These are phyloP conservation scores for Grigorovia transvaalensis DNA, from an alignment of 805 yeast genomes.

Conservation along the genomic window DNA sequence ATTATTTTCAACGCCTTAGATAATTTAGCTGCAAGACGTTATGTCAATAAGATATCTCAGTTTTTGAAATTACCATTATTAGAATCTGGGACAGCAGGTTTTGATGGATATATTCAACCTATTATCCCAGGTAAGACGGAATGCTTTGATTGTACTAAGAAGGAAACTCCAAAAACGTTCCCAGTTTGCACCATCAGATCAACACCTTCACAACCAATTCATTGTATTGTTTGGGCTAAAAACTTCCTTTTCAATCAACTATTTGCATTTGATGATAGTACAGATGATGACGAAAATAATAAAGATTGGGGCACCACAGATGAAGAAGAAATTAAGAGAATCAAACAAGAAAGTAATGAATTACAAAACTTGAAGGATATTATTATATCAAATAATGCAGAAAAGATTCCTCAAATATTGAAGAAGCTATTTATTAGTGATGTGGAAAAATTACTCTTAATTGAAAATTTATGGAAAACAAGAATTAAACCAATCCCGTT, in stretches of 20 bases:
- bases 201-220: conserved; percentile 93
- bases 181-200: conserved; percentile 97
- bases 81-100: conserved; percentile 95
- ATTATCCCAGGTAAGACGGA: conserved; percentile 74
- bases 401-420: conserved; percentile 37
- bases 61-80: conserved; percentile 65
- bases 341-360: conserved; percentile 60
- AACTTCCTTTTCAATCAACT: conserved; percentile 76
- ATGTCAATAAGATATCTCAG: conserved; percentile 76
- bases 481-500: conserved; percentile 63
- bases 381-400: conserved; percentile 22
- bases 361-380: conserved; percentile 39
- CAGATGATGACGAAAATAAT: conserved; percentile 31
- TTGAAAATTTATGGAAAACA: conserved; percentile 71
- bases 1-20: conserved; percentile 87
- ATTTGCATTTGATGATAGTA: conserved; percentile 40
- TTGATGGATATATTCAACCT: conserved; percentile 88
- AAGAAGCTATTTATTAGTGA: conserved; percentile 61
- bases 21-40: conserved; percentile 82
- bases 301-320: conserved; percentile 51
- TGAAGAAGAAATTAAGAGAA: conserved; percentile 51
- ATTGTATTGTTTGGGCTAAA: conserved; percentile 96
- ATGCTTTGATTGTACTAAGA: conserved; percentile 86
- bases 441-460: conserved; percentile 57
- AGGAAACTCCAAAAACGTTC: conserved; percentile 79